Evolutionary conservation across 805 yeast genomes (phyloP), one percentile per base, ranked within the genome.

Genomic region (Scheffersomyces amazonensis): DNA sequence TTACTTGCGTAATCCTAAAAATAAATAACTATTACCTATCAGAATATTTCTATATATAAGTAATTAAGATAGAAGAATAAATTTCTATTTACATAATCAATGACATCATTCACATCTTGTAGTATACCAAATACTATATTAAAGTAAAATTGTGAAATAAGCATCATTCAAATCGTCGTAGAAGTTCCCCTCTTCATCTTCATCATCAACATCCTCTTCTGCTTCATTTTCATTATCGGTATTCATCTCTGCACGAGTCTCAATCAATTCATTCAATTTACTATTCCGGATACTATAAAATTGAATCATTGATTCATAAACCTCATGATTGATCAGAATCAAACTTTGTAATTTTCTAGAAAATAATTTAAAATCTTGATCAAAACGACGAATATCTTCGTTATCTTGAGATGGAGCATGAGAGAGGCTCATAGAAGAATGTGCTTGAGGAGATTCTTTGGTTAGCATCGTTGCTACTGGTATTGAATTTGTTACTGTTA

Each of bases 131-230:
- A n/a, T n/a, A n/a, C n/a, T n/a, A n/a, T n/a, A n/a, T n/a, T n/a
- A n/a, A n/a, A n/a, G n/a, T n/a, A n/a, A n/a, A 23, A 31, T 16
- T 9, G 20, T 18, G 20, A 32, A 41, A 12, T 34, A 35, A 17
- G 16, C 27, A 23, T 35, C 36, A 31, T 33, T 37, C 20, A 42
- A 34, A 34, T 42, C 46, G 33, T 42, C 39, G 18, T 42, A 33
- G 18, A 39, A 42, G n/a, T n/a, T n/a, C n/a, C n/a, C n/a, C n/a
- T n/a, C n/a, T n/a, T n/a, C n/a, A n/a, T n/a, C n/a, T 16, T 31
- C 27, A 12, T 28, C n/a, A 11, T 15, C 23, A 27, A 25, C 15
- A 18, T 36, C 18, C 16, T 31, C 27, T 12, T 28, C 6, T 5
- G 9, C 16, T 4, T 29, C 37, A n/a, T 18, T 23, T 9, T 7